Evolutionary conservation across 2,329 filamentous ascomycete genomes (phyloP).

Genomic region (Stagonosporopsis vannaccii): DNA sequence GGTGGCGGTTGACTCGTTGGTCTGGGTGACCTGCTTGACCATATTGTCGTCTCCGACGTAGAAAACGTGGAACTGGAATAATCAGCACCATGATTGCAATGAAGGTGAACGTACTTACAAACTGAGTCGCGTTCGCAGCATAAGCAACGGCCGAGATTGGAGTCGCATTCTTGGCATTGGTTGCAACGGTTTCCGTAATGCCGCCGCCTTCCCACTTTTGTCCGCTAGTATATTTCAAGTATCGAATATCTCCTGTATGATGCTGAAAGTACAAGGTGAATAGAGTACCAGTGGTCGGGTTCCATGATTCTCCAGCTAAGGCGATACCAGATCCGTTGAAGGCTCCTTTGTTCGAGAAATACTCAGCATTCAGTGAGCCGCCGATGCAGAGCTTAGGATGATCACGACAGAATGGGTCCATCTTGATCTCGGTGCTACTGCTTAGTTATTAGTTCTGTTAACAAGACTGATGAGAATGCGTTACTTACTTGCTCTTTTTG

Average conservation of each 20-base stretch:
- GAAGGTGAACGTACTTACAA: conserved; percentile 33
- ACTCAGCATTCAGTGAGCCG: conserved; percentile 49
- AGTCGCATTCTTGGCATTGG: conserved; percentile 54
- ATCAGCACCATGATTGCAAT: background rate
- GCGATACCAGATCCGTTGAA: conserved; percentile 59
- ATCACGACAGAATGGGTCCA: conserved; percentile 34
- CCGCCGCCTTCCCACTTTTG: conserved; percentile 52
- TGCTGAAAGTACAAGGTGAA: conserved; percentile 57
- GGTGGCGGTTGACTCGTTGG: conserved; percentile 42
- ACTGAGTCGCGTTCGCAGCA: conserved; percentile 46
- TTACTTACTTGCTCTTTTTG: conserved; percentile 36
- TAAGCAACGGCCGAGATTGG: conserved; percentile 55
- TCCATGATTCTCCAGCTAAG: conserved; percentile 54
- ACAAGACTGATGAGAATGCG: conserved; percentile 3
- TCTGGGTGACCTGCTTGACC: conserved; percentile 50
- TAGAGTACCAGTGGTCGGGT: conserved; percentile 45
- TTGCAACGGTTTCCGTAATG: conserved; percentile 49
- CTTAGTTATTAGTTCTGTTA: background rate
- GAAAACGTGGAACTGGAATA: conserved; percentile 48
- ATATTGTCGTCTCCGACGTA: conserved; percentile 52
- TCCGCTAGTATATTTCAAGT: conserved; percentile 46
- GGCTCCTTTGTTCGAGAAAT: conserved; percentile 51
- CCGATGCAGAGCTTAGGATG: conserved; percentile 48
- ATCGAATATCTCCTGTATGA: conserved; percentile 52
- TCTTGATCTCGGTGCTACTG: conserved; percentile 9